These are phyloP conservation scores for Fusarium tupiense DNA, from an alignment of 2,329 filamentous ascomycete genomes.

Conservation along the genomic window DNA sequence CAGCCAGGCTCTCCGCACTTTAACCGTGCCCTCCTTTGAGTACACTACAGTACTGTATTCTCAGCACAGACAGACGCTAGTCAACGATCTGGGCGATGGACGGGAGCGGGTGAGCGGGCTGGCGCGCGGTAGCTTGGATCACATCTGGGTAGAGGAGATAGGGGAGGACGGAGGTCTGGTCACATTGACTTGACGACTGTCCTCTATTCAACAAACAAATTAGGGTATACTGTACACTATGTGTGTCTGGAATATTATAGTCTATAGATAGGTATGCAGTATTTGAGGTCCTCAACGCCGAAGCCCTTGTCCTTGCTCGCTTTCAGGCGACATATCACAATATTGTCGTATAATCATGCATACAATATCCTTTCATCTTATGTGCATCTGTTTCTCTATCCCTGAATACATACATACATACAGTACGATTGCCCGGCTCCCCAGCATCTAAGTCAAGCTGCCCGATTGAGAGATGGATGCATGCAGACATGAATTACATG, in stretches of 20 bases:
- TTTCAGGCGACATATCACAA: neutral
- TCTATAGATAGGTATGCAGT: neutral
- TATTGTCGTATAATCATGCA: constrained; percentile 4
- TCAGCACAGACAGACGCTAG: constrained; percentile 21
- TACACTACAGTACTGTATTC: neutral
- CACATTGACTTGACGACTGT: neutral
- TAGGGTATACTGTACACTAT: neutral
- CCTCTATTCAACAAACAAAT: neutral
- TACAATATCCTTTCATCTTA: neutral
- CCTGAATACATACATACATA: neutral
- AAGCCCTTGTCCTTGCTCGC: neutral
- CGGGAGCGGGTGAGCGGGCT: constrained; percentile 27
- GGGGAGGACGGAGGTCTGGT: neutral
- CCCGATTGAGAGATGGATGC: constrained; percentile 34
- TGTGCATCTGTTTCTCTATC: neutral
- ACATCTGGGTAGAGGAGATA: neutral
- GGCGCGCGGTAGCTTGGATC: constrained; percentile 25
- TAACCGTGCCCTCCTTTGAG: neutral
- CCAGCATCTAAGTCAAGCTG: constrained; percentile 1
- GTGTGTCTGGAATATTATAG: neutral
- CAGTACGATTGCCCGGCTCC: neutral
- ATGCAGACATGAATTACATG: constrained; percentile 26
- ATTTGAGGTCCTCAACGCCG: neutral
- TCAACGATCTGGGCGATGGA: constrained; percentile 28
- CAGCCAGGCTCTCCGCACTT: neutral